Base-by-base conservation (phyloP, 169 alveolate species). In the Eimeria falciformis region DNA sequence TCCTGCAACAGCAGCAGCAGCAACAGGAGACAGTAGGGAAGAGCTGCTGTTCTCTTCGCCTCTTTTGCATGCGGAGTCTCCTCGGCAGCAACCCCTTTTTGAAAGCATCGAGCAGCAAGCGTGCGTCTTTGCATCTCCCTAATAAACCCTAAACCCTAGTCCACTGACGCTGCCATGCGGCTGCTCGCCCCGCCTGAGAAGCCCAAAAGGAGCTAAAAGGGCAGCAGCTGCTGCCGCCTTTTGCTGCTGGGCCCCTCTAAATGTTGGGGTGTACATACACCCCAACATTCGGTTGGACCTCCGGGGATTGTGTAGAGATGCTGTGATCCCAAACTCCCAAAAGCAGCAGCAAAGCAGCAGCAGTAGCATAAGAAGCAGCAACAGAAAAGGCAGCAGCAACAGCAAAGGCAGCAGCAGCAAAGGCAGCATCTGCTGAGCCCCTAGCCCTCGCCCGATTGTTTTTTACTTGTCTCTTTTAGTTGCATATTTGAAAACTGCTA, bases 1-100 rank as follows among this genome's bases (percentile, higher is more conserved):
- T 0, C 55, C 46, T 29, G 33, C 82, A 69, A 14, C 46, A 33
- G 82, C 73, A 9, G 73, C 25, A 14, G 73, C 73, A 14, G 33
- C 73, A n/a, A 9, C 73, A 62, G 5, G 53, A 27, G 82, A 69
- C 25, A 33, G 55, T 18, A 37, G 53, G 29, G 82, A 69, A 69
- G 82, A 27, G 56, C 43, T 69, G 82, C 82, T 69, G 82, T 69
- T 69, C 23, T 69, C 82, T 69, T 69, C 82, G 25, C 82, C 82
- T 18, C 37, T 53, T 27, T 18, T 69, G 12, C 37, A 18, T 33
- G 56, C 4, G 37, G 53, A 69, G 55, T 69, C 82, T 12, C 82
- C 82, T 21, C 29, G 82, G 5, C 50, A 69, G 5, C 53, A 33
- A 5, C 27, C 23, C 5, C 55, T 69, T 14, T 69, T 69, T 37